Base-by-base conservation (phyloP, 805 yeast genomes). In the baker's yeast (Saccharomyces cerevisiae) region DNA sequence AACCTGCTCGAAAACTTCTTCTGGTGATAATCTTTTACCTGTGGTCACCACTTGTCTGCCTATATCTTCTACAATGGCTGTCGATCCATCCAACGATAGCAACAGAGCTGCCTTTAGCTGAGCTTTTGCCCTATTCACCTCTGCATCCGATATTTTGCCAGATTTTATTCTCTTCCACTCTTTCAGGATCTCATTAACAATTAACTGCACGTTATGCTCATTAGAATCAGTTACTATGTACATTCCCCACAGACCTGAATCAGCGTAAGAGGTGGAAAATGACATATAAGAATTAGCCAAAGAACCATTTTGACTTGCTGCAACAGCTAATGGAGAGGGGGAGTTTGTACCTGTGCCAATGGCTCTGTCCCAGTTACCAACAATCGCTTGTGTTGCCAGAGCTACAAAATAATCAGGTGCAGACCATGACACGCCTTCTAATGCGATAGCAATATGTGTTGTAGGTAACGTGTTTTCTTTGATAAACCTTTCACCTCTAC, bases 391-490 rank as follows among this genome's bases (percentile, higher is more conserved):
- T 6, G 97, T 95, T 0, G 92, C 96, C 43, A 95, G 79, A 0
- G 96, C 97, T 21, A 95, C 86, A 76, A 90, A 91, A 73, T 91
- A 94, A 70, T 94, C 97, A 10, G 95, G 89, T 2, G 94, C 89
- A 41, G 87, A 85, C 99, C 99, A 94, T 41, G 96, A 85, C 26
- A 91, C 97, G 63, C 99, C 98, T 76, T 94, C 98, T n/a, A 94
- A 85, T 11, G 97, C 94, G 52, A 94, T 74, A 4, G 97, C 99
- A 53, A 91, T 81, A 72, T 94, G 95, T 1, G 97, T 90, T 6
- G 83, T 83, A 31, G 97, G 96, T 64, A 94, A 73, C 1, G 94
- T 76, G 58, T 82, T 82, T 62, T 94, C 97, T 62, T 85, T 84
- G 54, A 90, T 79, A 63, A 90, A 84, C 55, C 87, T 82, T 71